Conservation (phyloP, 768 basidiomycete genomes). For the Termitomyces sp. region DNA sequence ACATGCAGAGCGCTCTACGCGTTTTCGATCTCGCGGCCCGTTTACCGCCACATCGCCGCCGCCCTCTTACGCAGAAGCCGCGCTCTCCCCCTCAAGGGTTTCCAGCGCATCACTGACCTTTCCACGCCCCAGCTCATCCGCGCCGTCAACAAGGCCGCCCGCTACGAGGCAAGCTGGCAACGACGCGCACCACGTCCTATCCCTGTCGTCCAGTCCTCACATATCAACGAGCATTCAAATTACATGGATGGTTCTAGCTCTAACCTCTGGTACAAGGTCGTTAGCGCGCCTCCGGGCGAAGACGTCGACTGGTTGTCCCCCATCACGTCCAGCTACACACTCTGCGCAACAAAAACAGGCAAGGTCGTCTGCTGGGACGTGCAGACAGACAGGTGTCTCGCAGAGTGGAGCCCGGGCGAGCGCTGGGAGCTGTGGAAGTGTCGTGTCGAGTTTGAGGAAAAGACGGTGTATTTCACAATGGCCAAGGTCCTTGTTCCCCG, state of each 20-base stretch:
- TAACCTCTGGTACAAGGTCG: conserved; percentile 58
- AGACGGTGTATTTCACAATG: conserved; percentile 72
- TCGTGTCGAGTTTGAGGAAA: conserved; percentile 66
- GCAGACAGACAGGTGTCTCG: conserved; percentile 50
- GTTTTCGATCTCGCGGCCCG: conserved; percentile 59
- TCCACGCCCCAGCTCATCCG: conserved; percentile 54
- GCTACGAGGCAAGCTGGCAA: conserved; percentile 59
- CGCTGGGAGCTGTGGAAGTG: conserved; percentile 77
- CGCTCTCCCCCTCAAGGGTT: conserved; percentile 63
- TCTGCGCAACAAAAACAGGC: conserved; percentile 74
- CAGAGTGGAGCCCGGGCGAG: conserved; percentile 62
- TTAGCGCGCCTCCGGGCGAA: conserved; percentile 59
- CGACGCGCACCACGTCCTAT: conserved; percentile 52
- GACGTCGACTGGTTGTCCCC: conserved; percentile 76
- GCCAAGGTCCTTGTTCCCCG: conserved; percentile 51
- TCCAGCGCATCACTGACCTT: conserved; percentile 63
- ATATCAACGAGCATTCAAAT: conserved; percentile 28
- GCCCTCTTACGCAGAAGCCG: conserved; percentile 61
- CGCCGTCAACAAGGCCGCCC: conserved; percentile 57
- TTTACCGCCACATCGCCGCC: conserved; percentile 61
- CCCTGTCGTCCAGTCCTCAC: conserved; percentile 19
- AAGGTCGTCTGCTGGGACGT: conserved; percentile 78
- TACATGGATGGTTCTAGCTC: conserved; percentile 26
- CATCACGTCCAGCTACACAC: conserved; percentile 68
- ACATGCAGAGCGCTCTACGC: conserved; percentile 56